Conservation (phyloP, 108 stramenopile genomes). For the Parietichytrium sp. region DNA sequence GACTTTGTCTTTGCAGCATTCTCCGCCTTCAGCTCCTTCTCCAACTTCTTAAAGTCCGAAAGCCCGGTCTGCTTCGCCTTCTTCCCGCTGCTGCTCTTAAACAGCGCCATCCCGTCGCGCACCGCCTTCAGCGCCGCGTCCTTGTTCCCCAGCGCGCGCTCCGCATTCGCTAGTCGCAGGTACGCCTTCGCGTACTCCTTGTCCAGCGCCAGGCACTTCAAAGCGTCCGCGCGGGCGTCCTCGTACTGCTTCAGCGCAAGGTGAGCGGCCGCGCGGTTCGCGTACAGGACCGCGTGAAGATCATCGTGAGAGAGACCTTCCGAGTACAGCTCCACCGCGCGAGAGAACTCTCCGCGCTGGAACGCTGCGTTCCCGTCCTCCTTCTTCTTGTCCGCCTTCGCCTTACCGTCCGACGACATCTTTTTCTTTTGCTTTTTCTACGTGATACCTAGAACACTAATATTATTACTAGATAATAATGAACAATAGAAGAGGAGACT, state of each 20-base stretch:
- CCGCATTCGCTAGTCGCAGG: conserved; percentile 34
- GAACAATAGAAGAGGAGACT: too few relatives aligned
- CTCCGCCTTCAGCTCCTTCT: conserved; percentile 17
- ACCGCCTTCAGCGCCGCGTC: conserved; percentile 9
- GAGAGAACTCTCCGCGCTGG: not conserved
- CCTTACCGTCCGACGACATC: too few relatives aligned
- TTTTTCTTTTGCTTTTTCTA: too few relatives aligned
- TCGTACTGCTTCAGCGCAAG: conserved; percentile 28
- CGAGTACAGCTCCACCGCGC: conserved; percentile 32
- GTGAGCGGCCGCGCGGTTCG: not conserved
- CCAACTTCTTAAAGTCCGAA: conserved; percentile 13
- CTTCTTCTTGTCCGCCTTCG: not conserved
- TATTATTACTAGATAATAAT: too few relatives aligned
- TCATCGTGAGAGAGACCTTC: not conserved
- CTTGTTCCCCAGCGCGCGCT: not conserved
- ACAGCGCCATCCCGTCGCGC: not conserved
- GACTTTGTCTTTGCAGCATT: not conserved
- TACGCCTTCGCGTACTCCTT: not conserved
- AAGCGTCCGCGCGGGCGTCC: not conserved
- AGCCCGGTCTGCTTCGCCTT: conserved; percentile 9
- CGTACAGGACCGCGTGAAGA: conserved; percentile 21
- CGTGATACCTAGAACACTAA: too few relatives aligned
- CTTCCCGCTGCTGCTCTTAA: not conserved
- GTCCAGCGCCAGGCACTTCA: not conserved
- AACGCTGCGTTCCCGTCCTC: conserved; percentile 33